Evolutionary conservation across 768 basidiomycete species (phyloP).

Genomic region (Suillus ampliporus): DNA sequence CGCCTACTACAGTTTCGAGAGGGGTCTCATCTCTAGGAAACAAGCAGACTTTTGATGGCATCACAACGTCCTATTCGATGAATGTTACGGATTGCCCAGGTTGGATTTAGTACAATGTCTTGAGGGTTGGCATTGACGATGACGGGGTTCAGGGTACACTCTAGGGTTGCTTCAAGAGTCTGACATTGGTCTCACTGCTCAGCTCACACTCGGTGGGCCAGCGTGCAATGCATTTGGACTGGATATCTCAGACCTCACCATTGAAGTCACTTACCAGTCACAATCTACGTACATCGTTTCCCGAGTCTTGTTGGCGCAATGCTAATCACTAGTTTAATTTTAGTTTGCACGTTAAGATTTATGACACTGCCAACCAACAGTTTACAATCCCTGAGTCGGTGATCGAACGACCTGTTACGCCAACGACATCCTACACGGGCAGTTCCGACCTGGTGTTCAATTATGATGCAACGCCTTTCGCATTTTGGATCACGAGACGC

Average conservation of each 20-base stretch:
- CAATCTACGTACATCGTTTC: conserved; percentile 45
- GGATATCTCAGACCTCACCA: conserved; percentile 60
- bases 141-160: conserved; percentile 55
- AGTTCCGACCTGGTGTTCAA: conserved; percentile 74
- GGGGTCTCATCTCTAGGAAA: conserved; percentile 12
- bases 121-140: background rate
- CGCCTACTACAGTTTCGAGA: conserved; percentile 6
- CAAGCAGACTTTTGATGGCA: background rate
- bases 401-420: conserved; percentile 47
- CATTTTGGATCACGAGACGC: conserved; percentile 80
- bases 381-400: conserved; percentile 67
- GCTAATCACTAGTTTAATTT: background rate
- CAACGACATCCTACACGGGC: conserved; percentile 39
- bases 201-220: conserved; percentile 55
- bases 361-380: conserved; percentile 62
- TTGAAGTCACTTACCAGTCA: conserved; percentile 73
- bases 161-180: conserved; percentile 52
- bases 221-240: conserved; percentile 70
- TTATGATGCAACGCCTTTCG: conserved; percentile 66
- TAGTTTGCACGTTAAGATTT: conserved; percentile 73
- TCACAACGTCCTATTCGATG: conserved; percentile 20
- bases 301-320: background rate
- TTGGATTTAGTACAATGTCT: conserved; percentile 6
- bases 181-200: conserved; percentile 56
- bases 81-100: conserved; percentile 41